A percentile compares a stretch with the other conserved stretches of the same genome.
Evolutionary conservation across 2,329 filamentous ascomycete genomes (phyloP).

Genomic region (Lachnellula suecica): DNA sequence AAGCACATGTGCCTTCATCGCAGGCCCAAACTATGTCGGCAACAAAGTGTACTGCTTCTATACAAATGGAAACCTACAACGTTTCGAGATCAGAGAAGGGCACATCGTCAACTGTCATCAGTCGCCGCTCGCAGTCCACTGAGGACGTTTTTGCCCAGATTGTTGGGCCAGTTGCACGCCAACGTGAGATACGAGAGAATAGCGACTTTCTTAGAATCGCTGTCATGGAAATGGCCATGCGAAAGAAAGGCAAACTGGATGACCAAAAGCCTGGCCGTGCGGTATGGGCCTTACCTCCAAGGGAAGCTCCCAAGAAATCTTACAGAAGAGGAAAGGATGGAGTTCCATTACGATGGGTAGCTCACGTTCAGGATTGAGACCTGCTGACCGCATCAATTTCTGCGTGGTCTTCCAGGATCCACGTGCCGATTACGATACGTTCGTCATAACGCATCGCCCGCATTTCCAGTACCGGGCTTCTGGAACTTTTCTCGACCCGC

Average conservation of each 20-base stretch:
- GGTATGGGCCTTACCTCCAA: conserved; percentile 67
- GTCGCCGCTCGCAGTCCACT: conserved; percentile 27
- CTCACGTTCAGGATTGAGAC: conserved; percentile 21
- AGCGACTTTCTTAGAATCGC: conserved; percentile 70
- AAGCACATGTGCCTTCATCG: conserved; percentile 36
- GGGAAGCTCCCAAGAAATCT: conserved; percentile 51
- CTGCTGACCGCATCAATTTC: background rate
- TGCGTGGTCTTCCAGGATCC: background rate
- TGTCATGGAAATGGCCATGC: conserved; percentile 73
- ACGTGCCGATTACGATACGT: background rate
- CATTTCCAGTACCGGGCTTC: background rate
- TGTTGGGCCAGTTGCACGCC: conserved; percentile 48
- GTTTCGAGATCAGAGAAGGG: conserved; percentile 29
- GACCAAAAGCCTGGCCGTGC: conserved; percentile 65
- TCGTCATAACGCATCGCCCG: background rate
- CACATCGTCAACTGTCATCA: conserved; percentile 38
- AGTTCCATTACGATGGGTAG: conserved; percentile 59
- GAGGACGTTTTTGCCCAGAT: conserved; percentile 34
- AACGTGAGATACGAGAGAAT: conserved; percentile 69
- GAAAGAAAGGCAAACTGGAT: conserved; percentile 63
- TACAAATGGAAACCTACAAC: conserved; percentile 71
- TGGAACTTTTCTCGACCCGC: background rate
- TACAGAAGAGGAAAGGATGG: conserved; percentile 59
- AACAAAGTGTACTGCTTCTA: conserved; percentile 61
- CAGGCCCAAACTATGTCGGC: conserved; percentile 35